Percentiles rank a stretch among this genome's conserved stretches.
phyloP scores from a whole-genome alignment of 495 filamentous ascomycete genomes.

The Penicillium longicatenatum region DNA sequence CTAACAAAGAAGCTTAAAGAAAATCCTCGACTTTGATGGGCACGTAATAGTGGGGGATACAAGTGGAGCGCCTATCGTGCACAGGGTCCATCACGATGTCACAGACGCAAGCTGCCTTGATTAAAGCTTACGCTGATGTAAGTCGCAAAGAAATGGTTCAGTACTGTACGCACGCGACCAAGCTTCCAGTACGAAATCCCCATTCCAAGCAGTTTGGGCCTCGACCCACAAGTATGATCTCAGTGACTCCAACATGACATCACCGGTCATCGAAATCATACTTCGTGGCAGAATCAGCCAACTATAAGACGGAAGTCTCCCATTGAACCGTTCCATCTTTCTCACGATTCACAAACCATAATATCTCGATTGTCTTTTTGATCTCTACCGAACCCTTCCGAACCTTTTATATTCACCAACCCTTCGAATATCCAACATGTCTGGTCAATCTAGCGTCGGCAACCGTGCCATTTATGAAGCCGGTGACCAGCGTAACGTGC shows the following conservation, averaged over 20 bases:
- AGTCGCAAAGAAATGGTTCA: slow-evolving; percentile 13
- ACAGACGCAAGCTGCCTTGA: slow-evolving; percentile 22
- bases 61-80: slow-evolving; percentile 16
- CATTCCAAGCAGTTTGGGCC: slow-evolving; percentile 16
- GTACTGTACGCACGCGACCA: slow-evolving; percentile 15
- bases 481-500: slow-evolving; percentile 71
- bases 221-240: slow-evolving; percentile 38
- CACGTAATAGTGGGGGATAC: slow-evolving; percentile 9
- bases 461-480: slow-evolving; percentile 55
- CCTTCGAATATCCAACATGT: slow-evolving; percentile 16
- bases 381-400: slow-evolving; percentile 9
- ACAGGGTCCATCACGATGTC: slow-evolving; percentile 19
- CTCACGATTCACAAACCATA: slow-evolving; percentile 7
- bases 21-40: neutral
- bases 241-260: slow-evolving; percentile 42
- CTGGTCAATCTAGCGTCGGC: slow-evolving; percentile 56
- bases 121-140: slow-evolving; percentile 9
- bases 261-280: slow-evolving; percentile 19
- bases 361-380: neutral
- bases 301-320: slow-evolving; percentile 8
- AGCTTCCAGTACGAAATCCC: neutral
- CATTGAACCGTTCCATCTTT: neutral
- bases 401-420: neutral
- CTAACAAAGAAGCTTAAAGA: neutral
- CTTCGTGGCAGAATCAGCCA: neutral